Evolutionary conservation across 164 flowering plant species (phyloP).

Genomic region (Dillenia suffruticosa): DNA sequence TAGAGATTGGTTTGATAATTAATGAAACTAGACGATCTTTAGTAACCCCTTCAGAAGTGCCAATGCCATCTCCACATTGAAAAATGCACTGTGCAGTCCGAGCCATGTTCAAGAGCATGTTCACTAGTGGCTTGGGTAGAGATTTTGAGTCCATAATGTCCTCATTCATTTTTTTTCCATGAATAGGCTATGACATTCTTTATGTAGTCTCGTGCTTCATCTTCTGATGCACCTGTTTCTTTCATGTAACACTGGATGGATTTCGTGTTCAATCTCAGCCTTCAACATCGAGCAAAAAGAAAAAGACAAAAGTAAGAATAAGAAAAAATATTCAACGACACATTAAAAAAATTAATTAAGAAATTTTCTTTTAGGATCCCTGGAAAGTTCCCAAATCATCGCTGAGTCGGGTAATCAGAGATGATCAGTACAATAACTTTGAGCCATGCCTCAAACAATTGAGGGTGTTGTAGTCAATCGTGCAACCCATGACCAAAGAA

Average conservation of each 20-base stretch:
- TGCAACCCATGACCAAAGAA: constrained; percentile 1
- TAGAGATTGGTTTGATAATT: constrained; percentile 3
- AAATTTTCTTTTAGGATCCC: constrained; percentile 2
- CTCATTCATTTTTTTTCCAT: constrained; percentile 20
- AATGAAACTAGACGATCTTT: constrained; percentile 7
- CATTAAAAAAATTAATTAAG: too few relatives aligned
- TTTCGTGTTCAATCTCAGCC: constrained; percentile 15
- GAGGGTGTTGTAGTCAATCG: not conserved
- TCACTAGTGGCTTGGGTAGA: constrained; percentile 6
- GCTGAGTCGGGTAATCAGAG: too few relatives aligned
- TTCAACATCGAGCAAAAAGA: not conserved
- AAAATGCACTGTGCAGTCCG: constrained; percentile 13
- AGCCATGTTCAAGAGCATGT: constrained; percentile 5
- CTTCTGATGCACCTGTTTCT: constrained; percentile 4
- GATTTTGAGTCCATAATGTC: constrained; percentile 3
- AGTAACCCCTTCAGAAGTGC: constrained; percentile 11
- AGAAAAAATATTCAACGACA: too few relatives aligned
- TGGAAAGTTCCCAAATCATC: constrained; percentile 6
- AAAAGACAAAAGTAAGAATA: too few relatives aligned
- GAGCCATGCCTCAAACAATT: constrained; percentile 7
- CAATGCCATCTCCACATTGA: constrained; percentile 18
- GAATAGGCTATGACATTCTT: constrained; percentile 1
- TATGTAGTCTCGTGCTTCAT: constrained; percentile 13
- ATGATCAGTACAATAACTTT: constrained; percentile 7
- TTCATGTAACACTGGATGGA: constrained; percentile 16